Conservation (phyloP, 129 eudicot species). For the Flaveria bidentis region DNA sequence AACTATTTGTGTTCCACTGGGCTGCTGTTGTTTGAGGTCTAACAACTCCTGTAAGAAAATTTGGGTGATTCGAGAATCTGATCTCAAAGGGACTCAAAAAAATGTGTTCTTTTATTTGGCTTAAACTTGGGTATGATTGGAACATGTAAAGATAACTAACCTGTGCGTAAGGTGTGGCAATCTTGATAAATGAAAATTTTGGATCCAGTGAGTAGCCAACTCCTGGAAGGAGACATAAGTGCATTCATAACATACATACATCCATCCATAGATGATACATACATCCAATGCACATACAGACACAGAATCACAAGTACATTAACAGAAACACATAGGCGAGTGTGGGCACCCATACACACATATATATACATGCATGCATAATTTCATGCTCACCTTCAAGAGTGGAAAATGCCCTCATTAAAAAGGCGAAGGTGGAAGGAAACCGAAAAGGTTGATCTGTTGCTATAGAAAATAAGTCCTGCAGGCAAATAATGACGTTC, state of each 20-base stretch:
- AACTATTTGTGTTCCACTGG: slow-evolving; percentile 73
- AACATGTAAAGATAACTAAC: slow-evolving; percentile 37
- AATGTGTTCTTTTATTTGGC: not conserved
- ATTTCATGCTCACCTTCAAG: slow-evolving; percentile 70
- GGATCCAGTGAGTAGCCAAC: slow-evolving; percentile 85
- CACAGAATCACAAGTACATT: not conserved
- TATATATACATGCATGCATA: not conserved
- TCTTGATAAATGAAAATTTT: slow-evolving; percentile 80
- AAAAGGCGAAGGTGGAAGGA: slow-evolving; percentile 92
- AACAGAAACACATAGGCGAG: not conserved
- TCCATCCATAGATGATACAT: not conserved
- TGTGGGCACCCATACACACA: not conserved
- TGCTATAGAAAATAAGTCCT: slow-evolving; percentile 98
- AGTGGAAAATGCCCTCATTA: slow-evolving; percentile 90
- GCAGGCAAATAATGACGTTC: slow-evolving; percentile 27
- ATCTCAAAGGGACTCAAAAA: not conserved
- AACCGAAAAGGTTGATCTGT: slow-evolving; percentile 94
- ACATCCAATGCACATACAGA: not conserved
- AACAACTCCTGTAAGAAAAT: slow-evolving; percentile 73
- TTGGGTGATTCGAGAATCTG: slow-evolving; percentile 7
- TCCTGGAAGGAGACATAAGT: slow-evolving; percentile 45
- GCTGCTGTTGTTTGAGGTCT: slow-evolving; percentile 71
- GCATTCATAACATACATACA: not conserved
- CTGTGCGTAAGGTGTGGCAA: slow-evolving; percentile 97
- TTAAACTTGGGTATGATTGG: not conserved